Percentiles rank a stretch among this genome's conserved stretches.
These are phyloP conservation scores for Viola pubescens DNA, from an alignment of 441 rosid genomes.

Conservation along the genomic window DNA sequence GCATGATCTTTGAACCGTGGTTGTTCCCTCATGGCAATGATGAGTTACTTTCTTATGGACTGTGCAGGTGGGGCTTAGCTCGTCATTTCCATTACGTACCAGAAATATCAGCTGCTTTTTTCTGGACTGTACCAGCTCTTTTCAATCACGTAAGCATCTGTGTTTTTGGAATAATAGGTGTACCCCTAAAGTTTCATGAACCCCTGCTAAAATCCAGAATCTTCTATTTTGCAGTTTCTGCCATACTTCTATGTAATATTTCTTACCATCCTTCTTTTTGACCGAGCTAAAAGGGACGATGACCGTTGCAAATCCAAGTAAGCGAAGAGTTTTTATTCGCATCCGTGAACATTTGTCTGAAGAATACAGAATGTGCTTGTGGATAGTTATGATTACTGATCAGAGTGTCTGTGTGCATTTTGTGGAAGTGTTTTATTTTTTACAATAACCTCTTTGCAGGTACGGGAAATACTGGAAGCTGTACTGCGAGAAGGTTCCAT, in stretches of 20 bases:
- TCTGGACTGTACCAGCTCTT: conserved; percentile 92
- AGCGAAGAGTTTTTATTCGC: conserved; percentile 21
- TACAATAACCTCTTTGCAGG: conserved; percentile 32
- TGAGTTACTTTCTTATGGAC: conserved; percentile 5
- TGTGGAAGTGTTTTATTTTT: neutral
- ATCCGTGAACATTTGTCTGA: neutral
- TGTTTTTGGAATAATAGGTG: neutral
- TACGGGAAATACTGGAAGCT: conserved; percentile 87
- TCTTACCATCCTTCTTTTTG: conserved; percentile 81
- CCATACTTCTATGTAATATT: conserved; percentile 84
- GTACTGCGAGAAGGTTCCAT: conserved; percentile 76
- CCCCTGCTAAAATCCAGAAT: conserved; percentile 3
- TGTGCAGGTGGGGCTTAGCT: conserved; percentile 85
- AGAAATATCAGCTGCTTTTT: conserved; percentile 78
- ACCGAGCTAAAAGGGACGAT: conserved; percentile 91
- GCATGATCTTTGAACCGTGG: conserved; percentile 3
- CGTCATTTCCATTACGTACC: conserved; percentile 98
- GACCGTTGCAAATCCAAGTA: conserved; percentile 91
- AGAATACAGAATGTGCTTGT: neutral
- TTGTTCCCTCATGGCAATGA: neutral
- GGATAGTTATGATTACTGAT: neutral
- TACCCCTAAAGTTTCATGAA: neutral
- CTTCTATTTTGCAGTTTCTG: conserved; percentile 47
- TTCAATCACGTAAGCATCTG: conserved; percentile 56
- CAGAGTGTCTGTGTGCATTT: neutral